Evolutionary conservation across 768 basidiomycete genomes (phyloP), one percentile per base, ranked within the genome.

Genomic region (Tricholoma sp.): DNA sequence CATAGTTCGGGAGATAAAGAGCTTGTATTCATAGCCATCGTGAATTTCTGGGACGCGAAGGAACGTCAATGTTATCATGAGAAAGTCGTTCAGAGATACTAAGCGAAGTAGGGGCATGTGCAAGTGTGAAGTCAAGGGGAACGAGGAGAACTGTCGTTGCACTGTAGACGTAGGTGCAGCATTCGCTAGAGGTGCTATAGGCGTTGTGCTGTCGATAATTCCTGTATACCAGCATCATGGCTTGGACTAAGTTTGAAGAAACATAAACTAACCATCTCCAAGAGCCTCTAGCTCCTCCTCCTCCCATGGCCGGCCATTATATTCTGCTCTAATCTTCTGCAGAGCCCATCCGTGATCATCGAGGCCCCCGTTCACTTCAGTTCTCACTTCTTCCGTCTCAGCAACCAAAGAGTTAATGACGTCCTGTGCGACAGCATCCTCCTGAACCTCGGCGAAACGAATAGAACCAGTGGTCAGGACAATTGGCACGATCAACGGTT

Each of bases 21-120:
- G 60, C 52, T 77, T 84, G 75, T 86, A 84, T 59, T 73, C 63
- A 63, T 85, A 91, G 2, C 78, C 85, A 62, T 93, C 91, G 51
- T 85, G 80, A 56, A 93, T 81, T 67, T 91, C 87, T 2, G 89
- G 89, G 13, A 93, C 81, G 45, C 88, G 83, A 42, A 79, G 68
- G 68, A 91, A 88, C 0, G 74, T 65, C 37, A 89, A 64, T 1
- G 72, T 69, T 18, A 86, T 42, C 0, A 76, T 75, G n/a, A 89
- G 76, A 13, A 74, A 68, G 4, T 84, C 79, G 61, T 92, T 81
- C 2, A 86, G 74, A 5, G 88, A 88, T 2, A 93, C 84, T 42
- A 94, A 74, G 1, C 90, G 86, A 39, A 93, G 68, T 3, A 77
- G 70, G 9, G 91, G 85, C 2, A 74, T 74, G 63, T 88, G 86